Conservation (phyloP, 164 flowering plant species). For the Saururus chinensis region DNA sequence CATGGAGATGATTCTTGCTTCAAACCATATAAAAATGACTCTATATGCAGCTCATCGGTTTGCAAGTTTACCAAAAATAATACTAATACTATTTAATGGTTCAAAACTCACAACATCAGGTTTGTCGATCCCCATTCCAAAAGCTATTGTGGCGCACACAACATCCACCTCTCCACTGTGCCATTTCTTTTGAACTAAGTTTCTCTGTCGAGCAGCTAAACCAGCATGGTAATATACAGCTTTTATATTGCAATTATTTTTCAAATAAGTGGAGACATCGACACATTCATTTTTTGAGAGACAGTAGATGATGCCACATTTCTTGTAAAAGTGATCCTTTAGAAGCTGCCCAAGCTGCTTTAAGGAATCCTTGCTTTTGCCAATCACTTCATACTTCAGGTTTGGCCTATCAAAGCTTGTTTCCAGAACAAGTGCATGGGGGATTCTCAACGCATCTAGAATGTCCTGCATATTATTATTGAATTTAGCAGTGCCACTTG, state of each 20-base stretch:
- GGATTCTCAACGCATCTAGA: constrained; percentile 61
- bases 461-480: constrained; percentile 57
- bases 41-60: no score
- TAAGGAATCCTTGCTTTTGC: constrained; percentile 67
- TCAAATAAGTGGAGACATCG: constrained; percentile 71
- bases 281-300: constrained; percentile 84
- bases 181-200: constrained; percentile 80
- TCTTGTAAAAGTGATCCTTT: constrained; percentile 43
- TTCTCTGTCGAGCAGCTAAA: constrained; percentile 68
- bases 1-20: no score
- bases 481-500: neutral
- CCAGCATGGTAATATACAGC: constrained; percentile 91
- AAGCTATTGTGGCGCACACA: constrained; percentile 95
- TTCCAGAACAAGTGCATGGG: constrained; percentile 74
- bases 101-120: constrained; percentile 81
- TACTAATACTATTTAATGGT: neutral
- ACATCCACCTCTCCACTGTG: constrained; percentile 71
- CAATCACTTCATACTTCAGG: constrained; percentile 79
- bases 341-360: constrained; percentile 76
- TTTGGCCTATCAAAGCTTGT: constrained; percentile 97
- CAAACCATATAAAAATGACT: no score
- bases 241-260: constrained; percentile 65
- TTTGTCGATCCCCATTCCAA: constrained; percentile 99
- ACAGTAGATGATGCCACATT: constrained; percentile 88
- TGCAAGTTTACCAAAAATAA: no score